Percentiles rank a stretch among this genome's conserved stretches.
Conservation (phyloP, 805 yeast genomes). For the Candida ponderosae region DNA sequence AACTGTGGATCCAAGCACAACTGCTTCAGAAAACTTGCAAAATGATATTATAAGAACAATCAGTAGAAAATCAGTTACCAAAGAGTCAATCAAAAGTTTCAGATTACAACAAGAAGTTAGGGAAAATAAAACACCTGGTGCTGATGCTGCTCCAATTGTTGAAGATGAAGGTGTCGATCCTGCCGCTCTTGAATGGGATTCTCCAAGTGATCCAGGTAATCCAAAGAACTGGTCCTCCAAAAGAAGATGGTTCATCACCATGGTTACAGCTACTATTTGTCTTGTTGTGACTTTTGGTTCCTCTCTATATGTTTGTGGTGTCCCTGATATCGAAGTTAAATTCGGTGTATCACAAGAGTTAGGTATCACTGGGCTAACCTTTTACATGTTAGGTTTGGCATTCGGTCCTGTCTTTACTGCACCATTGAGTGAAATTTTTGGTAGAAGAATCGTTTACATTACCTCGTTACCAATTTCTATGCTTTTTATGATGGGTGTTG, state of each 20-base stretch:
- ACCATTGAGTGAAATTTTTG: conserved; percentile 63
- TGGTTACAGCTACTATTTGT: conserved; percentile 58
- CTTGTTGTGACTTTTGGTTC: conserved; percentile 70
- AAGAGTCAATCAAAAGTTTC: conserved; percentile 1
- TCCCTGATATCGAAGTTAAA: conserved; percentile 39
- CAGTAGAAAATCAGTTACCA: conserved; percentile 15
- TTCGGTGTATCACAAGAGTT: conserved; percentile 54
- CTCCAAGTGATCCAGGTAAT: conserved; percentile 50
- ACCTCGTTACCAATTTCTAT: conserved; percentile 56
- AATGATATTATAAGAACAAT: conserved; percentile 17
- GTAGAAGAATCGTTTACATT: conserved; percentile 56
- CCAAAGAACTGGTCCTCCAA: conserved; percentile 62
- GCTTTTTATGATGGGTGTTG: conserved; percentile 71
- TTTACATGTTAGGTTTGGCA: conserved; percentile 65
- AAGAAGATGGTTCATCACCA: conserved; percentile 60
- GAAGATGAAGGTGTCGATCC: conserved; percentile 30
- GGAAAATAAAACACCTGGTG: not conserved
- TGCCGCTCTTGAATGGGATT: conserved; percentile 47
- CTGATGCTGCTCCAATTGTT: conserved; percentile 13
- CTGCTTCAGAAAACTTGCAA: conserved; percentile 13
- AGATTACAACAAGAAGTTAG: conserved; percentile 2
- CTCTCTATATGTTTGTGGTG: conserved; percentile 61
- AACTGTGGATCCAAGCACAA: conserved; percentile 1
- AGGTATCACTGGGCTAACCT: conserved; percentile 59
- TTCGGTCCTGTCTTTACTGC: conserved; percentile 66